A percentile compares a stretch with the other conserved stretches of the same genome.
Conservation (phyloP, 1,284 basidiomycete genomes). For the Naganishia liquefaciens region DNA sequence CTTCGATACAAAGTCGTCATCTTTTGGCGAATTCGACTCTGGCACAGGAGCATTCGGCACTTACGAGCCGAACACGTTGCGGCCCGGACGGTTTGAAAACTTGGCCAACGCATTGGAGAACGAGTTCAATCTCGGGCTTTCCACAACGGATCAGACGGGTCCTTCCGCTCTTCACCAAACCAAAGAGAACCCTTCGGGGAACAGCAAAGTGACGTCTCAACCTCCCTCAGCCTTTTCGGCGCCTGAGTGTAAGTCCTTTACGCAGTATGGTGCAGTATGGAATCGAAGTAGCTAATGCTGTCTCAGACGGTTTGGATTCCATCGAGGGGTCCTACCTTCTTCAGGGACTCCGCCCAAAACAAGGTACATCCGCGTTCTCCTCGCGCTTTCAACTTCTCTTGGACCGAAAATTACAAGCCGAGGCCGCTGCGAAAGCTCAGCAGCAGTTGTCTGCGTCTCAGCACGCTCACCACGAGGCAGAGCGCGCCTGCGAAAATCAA, state of each 20-base stretch:
- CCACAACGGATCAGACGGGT: neutral
- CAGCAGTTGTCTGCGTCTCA: conserved; percentile 1
- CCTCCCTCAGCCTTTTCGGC: conserved; percentile 10
- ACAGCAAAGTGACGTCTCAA: conserved; percentile 14
- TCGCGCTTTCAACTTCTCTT: conserved; percentile 20
- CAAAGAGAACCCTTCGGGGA: neutral
- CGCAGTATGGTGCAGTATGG: neutral
- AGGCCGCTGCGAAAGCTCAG: conserved; percentile 13
- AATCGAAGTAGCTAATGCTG: neutral
- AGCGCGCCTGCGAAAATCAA: neutral
- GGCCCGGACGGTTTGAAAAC: conserved; percentile 16
- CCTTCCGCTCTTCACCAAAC: neutral
- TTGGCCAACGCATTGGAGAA: conserved; percentile 9
- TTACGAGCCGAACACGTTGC: neutral
- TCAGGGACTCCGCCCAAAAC: conserved; percentile 15
- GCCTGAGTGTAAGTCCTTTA: conserved; percentile 13
- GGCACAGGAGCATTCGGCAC: neutral
- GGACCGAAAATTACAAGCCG: conserved; percentile 23
- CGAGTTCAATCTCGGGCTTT: conserved; percentile 9
- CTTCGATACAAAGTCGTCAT: no score
- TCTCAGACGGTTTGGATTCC: conserved; percentile 15
- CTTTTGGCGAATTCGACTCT: no score
- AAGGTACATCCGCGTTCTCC: conserved; percentile 6
- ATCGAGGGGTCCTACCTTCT: conserved; percentile 9
- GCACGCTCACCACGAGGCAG: neutral